A percentile compares a stretch with the other conserved stretches of the same genome.
Conservation (phyloP, 805 yeast genomes). For the Lipomyces sp. region DNA sequence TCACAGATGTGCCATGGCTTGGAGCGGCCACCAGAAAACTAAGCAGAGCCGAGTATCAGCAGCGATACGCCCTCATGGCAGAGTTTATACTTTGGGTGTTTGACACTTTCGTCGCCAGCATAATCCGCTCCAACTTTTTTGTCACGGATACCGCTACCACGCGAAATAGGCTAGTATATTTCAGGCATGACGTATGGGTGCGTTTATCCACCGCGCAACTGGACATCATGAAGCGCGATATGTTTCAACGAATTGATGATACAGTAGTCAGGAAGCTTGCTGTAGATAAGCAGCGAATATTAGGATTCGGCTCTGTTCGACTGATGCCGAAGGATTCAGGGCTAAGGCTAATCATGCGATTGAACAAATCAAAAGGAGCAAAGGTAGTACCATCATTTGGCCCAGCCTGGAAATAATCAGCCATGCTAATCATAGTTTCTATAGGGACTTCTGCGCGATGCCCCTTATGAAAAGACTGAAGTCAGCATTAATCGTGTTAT, state of each 20-base stretch:
- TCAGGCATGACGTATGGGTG: conserved; percentile 59
- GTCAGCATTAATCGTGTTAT: conserved; percentile 32
- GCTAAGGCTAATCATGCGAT: conserved; percentile 25
- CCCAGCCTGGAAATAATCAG: no score
- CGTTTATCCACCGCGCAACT: conserved; percentile 43
- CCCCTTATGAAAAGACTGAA: no score
- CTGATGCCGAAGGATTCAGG: conserved; percentile 26
- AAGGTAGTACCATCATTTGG: no score
- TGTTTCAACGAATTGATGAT: conserved; percentile 18
- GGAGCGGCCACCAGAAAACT: conserved; percentile 35
- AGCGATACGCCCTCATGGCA: conserved; percentile 41
- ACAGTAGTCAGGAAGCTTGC: conserved; percentile 31
- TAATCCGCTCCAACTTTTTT: conserved; percentile 59
- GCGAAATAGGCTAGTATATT: conserved; percentile 45
- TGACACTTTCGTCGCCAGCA: conserved; percentile 43
- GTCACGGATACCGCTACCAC: conserved; percentile 55
- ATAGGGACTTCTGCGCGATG: conserved; percentile 11
- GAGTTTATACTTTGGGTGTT: conserved; percentile 61
- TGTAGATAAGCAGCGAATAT: conserved; percentile 45
- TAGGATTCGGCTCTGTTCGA: conserved; percentile 39
- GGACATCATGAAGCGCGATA: conserved; percentile 28
- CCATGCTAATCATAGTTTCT: background rate
- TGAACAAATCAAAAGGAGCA: conserved; percentile 5
- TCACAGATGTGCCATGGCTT: conserved; percentile 56
- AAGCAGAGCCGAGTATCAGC: conserved; percentile 42